Evolutionary conservation across 2,329 filamentous ascomycete genomes (phyloP), one percentile per base, ranked within the genome.

Genomic region (Talaromyces sp.): DNA sequence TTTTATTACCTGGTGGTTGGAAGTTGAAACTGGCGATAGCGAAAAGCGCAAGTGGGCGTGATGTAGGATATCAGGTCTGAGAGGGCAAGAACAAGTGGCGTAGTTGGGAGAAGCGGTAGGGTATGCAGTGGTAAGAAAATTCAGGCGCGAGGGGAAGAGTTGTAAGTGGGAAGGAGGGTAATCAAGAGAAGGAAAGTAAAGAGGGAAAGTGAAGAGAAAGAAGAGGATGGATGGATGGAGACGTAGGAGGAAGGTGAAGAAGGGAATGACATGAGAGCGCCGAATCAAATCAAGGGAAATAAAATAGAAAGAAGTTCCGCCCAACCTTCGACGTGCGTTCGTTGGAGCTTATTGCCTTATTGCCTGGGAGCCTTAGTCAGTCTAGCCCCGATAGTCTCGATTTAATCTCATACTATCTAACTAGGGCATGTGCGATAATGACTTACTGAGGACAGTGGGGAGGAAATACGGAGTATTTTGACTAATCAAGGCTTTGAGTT

Each of bases 101-200:
- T 56, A 50, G 56, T 57, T 70, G 70, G 69, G 64, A 67, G 69
- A 67, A 70, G 69, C 65, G 62, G 62, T 58, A 67, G 58, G 64
- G 68, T 68, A 68, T 41, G 60, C 13, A 31, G 64, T 65, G 64
- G 65, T 63, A 62, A 56, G 19, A 60, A 62, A 61, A 65, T 41
- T 37, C 35, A 56, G 47, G 41, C 33, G 59, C 9, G 54, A 39
- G 41, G 19, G 27, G 35, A 47, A 41, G 35, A 35, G 37, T 31
- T 47, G 22, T 37, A 61, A 61, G 57, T 33, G 50, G 62, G 9
- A 48, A 31, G 24, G 22, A 27, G 43, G 35, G 41, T 37, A 52
- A 43, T 31, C n/a, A 47, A 37, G 31, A 45, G 31, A 54, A 41
- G 35, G 22, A 58, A 54, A 54, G 50, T 22, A 31, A 50, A 60